Conservation (phyloP, 805 yeast species). For the Lachancea waltii region DNA sequence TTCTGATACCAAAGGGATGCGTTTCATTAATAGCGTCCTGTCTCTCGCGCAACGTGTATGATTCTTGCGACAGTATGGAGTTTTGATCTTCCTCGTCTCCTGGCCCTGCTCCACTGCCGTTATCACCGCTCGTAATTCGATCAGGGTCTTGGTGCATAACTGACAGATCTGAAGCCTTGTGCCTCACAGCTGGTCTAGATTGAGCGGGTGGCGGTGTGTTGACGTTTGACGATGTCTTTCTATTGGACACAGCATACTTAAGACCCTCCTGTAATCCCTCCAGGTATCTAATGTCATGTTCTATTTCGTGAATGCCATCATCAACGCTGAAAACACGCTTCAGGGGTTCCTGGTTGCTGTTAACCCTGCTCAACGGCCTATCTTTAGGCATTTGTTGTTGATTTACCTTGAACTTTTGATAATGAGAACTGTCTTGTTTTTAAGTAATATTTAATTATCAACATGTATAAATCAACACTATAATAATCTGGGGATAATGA, state of each 20-base stretch:
- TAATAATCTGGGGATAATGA: too few relatives aligned
- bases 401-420: background rate
- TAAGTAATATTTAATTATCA: background rate
- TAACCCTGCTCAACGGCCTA: conserved; percentile 9
- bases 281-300: conserved; percentile 53
- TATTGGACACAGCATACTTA: conserved; percentile 36
- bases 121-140: conserved; percentile 4
- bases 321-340: conserved; percentile 64
- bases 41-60: conserved; percentile 82
- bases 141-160: conserved; percentile 8
- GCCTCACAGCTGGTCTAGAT: conserved; percentile 4
- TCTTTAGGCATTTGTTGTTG: conserved; percentile 9
- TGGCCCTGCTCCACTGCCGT: conserved; percentile 1
- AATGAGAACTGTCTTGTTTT: background rate
- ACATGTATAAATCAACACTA: too few relatives aligned
- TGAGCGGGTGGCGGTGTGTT: conserved; percentile 8
- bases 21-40: conserved; percentile 95
- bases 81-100: conserved; percentile 15
- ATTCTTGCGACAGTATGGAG: conserved; percentile 48
- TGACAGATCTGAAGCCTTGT: conserved; percentile 2
- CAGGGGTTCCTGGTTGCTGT: conserved; percentile 19
- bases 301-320: conserved; percentile 70
- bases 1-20: conserved; percentile 96
- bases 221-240: conserved; percentile 7
- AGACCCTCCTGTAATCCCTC: conserved; percentile 74